Conservation (phyloP, 2,329 filamentous ascomycete genomes). For the Ramichloridium luteum region DNA sequence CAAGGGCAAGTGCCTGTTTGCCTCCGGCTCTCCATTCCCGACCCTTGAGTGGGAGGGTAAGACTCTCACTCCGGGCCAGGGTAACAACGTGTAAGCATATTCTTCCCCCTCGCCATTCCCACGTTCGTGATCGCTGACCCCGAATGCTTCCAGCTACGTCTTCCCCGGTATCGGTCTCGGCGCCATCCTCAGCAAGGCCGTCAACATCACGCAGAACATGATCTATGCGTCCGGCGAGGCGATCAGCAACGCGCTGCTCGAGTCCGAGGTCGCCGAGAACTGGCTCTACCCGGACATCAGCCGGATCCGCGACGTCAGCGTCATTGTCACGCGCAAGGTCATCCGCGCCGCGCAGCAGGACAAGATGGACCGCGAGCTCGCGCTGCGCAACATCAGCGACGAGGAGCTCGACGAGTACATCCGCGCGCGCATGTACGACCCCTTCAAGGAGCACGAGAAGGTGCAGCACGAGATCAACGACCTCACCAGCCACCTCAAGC, state of each 20-base stretch:
- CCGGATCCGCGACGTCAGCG: slow-evolving; percentile 80
- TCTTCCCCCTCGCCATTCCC: neutral
- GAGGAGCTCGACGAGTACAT: slow-evolving; percentile 59
- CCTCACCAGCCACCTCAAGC: slow-evolving; percentile 9
- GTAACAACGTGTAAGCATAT: slow-evolving; percentile 53
- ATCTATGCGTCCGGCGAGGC: slow-evolving; percentile 86
- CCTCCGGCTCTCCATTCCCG: slow-evolving; percentile 85
- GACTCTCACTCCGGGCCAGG: slow-evolving; percentile 42
- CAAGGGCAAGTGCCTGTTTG: slow-evolving; percentile 82
- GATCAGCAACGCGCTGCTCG: slow-evolving; percentile 63
- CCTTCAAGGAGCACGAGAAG: slow-evolving; percentile 34
- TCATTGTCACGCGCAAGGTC: slow-evolving; percentile 77
- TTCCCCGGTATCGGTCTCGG: slow-evolving; percentile 94
- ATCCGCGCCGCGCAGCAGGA: slow-evolving; percentile 83
- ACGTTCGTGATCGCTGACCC: no score
- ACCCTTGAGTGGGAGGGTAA: slow-evolving; percentile 41
- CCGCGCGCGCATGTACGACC: slow-evolving; percentile 39
- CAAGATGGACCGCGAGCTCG: slow-evolving; percentile 43
- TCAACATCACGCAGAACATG: slow-evolving; percentile 84
- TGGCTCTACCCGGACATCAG: slow-evolving; percentile 82
- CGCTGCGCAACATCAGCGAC: slow-evolving; percentile 56
- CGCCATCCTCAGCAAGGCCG: slow-evolving; percentile 79
- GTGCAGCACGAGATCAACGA: slow-evolving; percentile 22
- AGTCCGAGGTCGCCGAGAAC: slow-evolving; percentile 68
- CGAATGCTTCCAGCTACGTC: slow-evolving; percentile 47